Conservation (phyloP, 2,329 filamentous ascomycete species). For the Colletotrichum sp. region DNA sequence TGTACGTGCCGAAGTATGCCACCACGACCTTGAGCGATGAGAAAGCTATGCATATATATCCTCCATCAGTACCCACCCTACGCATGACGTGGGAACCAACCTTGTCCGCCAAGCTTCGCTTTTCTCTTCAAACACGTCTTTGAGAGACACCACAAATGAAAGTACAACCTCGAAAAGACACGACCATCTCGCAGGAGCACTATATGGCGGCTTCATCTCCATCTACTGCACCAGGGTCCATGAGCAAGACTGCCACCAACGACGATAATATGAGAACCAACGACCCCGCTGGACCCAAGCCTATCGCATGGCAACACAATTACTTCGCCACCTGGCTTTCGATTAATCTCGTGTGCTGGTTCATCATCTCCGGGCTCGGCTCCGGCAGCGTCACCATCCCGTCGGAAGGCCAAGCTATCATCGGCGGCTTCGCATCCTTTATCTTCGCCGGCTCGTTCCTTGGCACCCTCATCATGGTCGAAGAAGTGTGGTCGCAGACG, state of each 20-base stretch:
- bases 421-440: background rate
- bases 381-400: background rate
- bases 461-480: background rate
- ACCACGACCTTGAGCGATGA: background rate
- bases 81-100: background rate
- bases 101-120: background rate
- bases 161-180: background rate
- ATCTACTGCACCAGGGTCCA: background rate
- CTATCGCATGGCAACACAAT: background rate
- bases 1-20: background rate
- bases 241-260: background rate
- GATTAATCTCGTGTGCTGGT: background rate
- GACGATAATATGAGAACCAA: background rate
- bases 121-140: background rate
- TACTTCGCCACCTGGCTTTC: background rate
- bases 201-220: background rate
- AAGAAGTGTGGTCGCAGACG: background rate
- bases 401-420: background rate
- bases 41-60: background rate
- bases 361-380: background rate
- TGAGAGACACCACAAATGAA: background rate
- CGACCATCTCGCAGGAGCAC: background rate
- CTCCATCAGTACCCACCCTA: background rate
- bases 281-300: background rate
- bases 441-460: background rate